Evolutionary conservation across 495 filamentous ascomycete species (phyloP).

Genomic region (Hypoxylon fragiforme): DNA sequence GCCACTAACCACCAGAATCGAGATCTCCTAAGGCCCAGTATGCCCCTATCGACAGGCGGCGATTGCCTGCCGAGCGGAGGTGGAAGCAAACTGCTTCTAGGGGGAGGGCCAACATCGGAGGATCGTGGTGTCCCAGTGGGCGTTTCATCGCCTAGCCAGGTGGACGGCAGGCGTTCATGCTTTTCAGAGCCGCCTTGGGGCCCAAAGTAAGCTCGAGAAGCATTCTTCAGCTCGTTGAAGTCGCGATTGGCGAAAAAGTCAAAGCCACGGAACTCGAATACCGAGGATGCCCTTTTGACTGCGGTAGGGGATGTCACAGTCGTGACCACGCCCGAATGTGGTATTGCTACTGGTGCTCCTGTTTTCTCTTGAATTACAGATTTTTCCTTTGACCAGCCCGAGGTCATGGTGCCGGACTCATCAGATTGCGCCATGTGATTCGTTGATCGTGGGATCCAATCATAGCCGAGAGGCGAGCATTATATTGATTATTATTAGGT

Average conservation of each 20-base stretch:
- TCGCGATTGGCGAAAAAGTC: constrained; percentile 38
- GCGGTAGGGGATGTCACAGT: not conserved
- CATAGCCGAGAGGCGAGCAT: constrained; percentile 24
- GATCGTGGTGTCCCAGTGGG: constrained; percentile 29
- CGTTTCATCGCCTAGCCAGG: constrained; percentile 37
- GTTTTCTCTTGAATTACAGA: not conserved
- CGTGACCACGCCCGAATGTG: not conserved
- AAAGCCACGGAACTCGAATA: constrained; percentile 36
- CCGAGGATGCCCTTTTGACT: constrained; percentile 1
- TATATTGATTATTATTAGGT: constrained; percentile 10
- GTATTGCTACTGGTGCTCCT: not conserved
- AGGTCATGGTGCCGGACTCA: constrained; percentile 9
- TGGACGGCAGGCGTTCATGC: constrained; percentile 28
- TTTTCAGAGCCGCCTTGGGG: constrained; percentile 14
- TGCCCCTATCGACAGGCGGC: constrained; percentile 9
- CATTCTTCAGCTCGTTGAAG: constrained; percentile 34
- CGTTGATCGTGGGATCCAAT: constrained; percentile 8
- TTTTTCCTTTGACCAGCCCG: constrained; percentile 15
- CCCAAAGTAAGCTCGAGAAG: constrained; percentile 34
- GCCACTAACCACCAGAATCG: constrained; percentile 39
- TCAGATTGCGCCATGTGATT: constrained; percentile 22
- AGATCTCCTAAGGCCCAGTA: constrained; percentile 32
- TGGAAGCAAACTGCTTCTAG: not conserved
- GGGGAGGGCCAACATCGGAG: constrained; percentile 10
- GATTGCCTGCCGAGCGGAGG: not conserved